A percentile compares a stretch with the other conserved stretches of the same genome.
These are phyloP conservation scores for Krasilnikovozyma curviuscula DNA, from an alignment of 768 basidiomycete genomes.

Conservation along the genomic window DNA sequence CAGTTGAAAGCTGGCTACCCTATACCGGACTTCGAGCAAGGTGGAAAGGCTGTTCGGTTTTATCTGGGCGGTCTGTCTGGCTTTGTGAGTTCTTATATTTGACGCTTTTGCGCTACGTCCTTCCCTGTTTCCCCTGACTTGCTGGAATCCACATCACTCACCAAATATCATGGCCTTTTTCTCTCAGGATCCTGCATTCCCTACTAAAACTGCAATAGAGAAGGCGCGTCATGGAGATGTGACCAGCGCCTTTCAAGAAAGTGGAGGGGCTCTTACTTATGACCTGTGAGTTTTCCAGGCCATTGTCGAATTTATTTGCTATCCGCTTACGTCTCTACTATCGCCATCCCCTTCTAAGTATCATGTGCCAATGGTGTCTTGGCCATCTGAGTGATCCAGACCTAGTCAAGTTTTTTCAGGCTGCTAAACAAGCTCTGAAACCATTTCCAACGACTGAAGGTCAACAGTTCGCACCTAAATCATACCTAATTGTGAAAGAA, in stretches of 20 bases:
- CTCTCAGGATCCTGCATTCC: conserved; percentile 50
- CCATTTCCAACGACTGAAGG: too few relatives aligned
- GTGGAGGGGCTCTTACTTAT: conserved; percentile 40
- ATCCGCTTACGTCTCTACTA: neutral
- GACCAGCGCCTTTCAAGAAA: conserved; percentile 34
- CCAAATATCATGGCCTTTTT: too few relatives aligned
- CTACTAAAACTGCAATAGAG: conserved; percentile 16
- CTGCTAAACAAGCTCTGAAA: conserved; percentile 44
- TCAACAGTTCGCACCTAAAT: conserved; percentile 6
- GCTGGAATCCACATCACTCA: too few relatives aligned
- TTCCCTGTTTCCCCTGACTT: too few relatives aligned
- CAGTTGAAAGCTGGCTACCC: conserved; percentile 2
- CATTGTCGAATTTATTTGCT: neutral
- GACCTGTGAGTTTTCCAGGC: conserved; percentile 37
- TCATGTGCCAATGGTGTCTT: conserved; percentile 97
- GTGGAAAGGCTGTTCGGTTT: conserved; percentile 7
- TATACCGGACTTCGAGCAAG: too few relatives aligned
- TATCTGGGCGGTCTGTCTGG: conserved; percentile 7
- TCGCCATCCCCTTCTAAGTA: conserved; percentile 18
- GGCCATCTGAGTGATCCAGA: conserved; percentile 34
- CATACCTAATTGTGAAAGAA: conserved; percentile 73
- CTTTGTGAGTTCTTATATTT: too few relatives aligned
- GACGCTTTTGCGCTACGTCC: too few relatives aligned
- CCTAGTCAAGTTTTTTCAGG: conserved; percentile 53
- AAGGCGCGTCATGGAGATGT: conserved; percentile 34